Evolutionary conservation across 179 eudicot genomes (phyloP), one percentile per base, ranked within the genome.

Genomic region (Carnegiea gigantea): DNA sequence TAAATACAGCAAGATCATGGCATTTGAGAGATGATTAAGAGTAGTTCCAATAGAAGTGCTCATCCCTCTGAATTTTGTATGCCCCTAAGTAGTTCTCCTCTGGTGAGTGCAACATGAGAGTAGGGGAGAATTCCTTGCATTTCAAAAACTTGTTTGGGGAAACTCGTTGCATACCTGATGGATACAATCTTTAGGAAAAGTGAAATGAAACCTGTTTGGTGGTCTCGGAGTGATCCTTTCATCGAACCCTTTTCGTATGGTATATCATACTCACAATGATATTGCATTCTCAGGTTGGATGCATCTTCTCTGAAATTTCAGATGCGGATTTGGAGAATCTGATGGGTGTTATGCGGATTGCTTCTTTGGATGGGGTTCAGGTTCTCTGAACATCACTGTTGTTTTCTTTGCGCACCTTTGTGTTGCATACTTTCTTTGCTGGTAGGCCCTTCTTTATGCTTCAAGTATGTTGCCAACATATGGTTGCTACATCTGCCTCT

Each of bases 351-450:
- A 80, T 83, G 78, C 85, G 76, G 78, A 85, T 83, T 83, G 84
- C 89, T 78, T 89, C 89, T 54, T 82, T 78, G 78, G 84, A 79
- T 64, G 87, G 93, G 18, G 85, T 83, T 86, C 92, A 92, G 95
- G 92, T 90, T 82, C 12, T 85, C 48, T 17, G 14, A 77, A 48
- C 9, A 24, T 76, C 75, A 65, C 54, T 76, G 14, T 30, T 51
- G 28, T 75, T 15, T 57, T 28, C 38, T 33, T 57, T 38, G 54
- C 53, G 38, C 15, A 18, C 53, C 10, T 60, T 30, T 46, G 18
- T 24, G 46, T 12, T 1, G 49, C 53, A 12, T 18, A 57, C 53
- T 48, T 75, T 26, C 68, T 73, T 10, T 59, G 71, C 57, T 64
- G 33, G 44, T 9, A 21, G 79, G 46, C 17, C 36, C 26, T 28